phyloP scores from a whole-genome alignment of 768 basidiomycete genomes.

The Suillus variegatus region DNA sequence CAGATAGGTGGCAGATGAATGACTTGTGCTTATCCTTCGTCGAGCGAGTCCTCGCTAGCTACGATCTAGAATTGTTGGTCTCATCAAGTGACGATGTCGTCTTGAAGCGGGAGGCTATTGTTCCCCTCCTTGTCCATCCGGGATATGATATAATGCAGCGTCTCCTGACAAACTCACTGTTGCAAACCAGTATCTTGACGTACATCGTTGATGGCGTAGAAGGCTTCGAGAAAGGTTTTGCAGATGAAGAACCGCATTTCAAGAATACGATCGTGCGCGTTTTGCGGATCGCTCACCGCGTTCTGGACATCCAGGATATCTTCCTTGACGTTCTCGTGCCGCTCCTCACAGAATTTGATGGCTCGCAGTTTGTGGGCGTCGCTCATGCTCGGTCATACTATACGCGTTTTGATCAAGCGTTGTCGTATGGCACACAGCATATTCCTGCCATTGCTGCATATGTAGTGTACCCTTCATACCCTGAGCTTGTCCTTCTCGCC shows the following conservation, averaged over 20 bases:
- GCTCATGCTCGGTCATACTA: conserved; percentile 69
- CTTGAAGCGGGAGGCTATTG: conserved; percentile 52
- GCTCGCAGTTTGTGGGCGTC: conserved; percentile 51
- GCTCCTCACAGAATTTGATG: conserved; percentile 66
- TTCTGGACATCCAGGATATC: conserved; percentile 83
- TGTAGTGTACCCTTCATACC: conserved; percentile 64
- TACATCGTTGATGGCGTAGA: conserved; percentile 82
- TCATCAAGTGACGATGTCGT: conserved; percentile 53
- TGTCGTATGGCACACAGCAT: conserved; percentile 67
- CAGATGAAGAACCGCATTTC: conserved; percentile 72
- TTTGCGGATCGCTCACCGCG: conserved; percentile 77
- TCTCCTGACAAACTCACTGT: conserved; percentile 66
- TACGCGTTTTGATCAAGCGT: conserved; percentile 71
- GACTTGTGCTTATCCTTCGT: conserved; percentile 84
- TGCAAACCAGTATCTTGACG: conserved; percentile 74
- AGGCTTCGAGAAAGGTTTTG: conserved; percentile 70
- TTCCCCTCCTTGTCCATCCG: conserved; percentile 70
- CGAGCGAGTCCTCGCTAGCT: conserved; percentile 80
- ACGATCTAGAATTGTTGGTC: conserved; percentile 75
- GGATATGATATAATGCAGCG: conserved; percentile 86
- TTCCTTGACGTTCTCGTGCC: conserved; percentile 90
- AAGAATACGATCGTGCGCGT: conserved; percentile 76
- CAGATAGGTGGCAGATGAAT: conserved; percentile 85
- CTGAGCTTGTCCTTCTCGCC: conserved; percentile 74
- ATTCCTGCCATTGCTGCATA: conserved; percentile 85